Evolutionary conservation across 805 yeast species (phyloP).

Genomic region (Starmerella gropengiesseri): DNA sequence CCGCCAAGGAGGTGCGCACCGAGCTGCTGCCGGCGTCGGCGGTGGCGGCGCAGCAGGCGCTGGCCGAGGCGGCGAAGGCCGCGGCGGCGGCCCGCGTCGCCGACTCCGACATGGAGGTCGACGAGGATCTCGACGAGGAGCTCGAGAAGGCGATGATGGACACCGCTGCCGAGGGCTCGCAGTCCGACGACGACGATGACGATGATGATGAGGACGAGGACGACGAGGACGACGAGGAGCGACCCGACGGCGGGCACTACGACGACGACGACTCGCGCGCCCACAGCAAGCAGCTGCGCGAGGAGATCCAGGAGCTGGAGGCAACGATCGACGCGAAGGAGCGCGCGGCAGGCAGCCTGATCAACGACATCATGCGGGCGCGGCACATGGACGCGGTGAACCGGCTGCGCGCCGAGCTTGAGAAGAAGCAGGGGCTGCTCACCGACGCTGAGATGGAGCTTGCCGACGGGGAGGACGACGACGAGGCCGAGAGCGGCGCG

Average conservation of each 20-base stretch:
- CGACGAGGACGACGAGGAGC: constrained; percentile 46
- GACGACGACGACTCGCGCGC: constrained; percentile 44
- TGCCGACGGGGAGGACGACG: constrained; percentile 23
- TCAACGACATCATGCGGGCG: constrained; percentile 74
- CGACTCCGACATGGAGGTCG: constrained; percentile 30
- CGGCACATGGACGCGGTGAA: constrained; percentile 73
- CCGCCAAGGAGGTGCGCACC: constrained; percentile 68
- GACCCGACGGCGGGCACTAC: constrained; percentile 40
- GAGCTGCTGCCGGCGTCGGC: constrained; percentile 49
- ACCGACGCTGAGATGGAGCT: constrained; percentile 27
- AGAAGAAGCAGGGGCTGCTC: constrained; percentile 62
- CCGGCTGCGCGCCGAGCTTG: constrained; percentile 70
- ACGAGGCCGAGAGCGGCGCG: constrained; percentile 29
- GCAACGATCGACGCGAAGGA: constrained; percentile 64
- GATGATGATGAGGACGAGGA: constrained; percentile 46
- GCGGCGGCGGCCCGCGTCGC: constrained; percentile 32
- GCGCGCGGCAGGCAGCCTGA: constrained; percentile 56
- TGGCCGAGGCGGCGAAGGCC: constrained; percentile 27
- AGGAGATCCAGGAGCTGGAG: constrained; percentile 76
- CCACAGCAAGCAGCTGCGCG: constrained; percentile 64
- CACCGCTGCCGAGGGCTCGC: constrained; percentile 19
- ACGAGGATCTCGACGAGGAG: constrained; percentile 27
- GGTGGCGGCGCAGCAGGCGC: constrained; percentile 27
- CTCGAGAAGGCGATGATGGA: constrained; percentile 29
- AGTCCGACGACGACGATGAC: constrained; percentile 35